phyloP scores from a whole-genome alignment of 176 grass and related monocot genomes.

The Lolium rigidum region DNA sequence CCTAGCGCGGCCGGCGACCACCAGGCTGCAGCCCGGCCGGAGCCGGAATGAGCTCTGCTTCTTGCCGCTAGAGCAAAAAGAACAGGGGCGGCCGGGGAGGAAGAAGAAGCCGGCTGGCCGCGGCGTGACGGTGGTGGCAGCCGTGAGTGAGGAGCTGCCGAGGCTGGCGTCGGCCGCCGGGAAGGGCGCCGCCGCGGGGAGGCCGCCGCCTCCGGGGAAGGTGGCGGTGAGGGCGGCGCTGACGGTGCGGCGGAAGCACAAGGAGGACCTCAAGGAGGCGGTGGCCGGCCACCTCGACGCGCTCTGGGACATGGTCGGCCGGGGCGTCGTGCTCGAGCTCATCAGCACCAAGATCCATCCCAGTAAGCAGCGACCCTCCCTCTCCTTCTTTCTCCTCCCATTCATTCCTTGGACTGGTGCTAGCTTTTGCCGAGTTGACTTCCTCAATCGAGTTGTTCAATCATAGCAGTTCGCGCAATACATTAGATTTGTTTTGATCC shows the following conservation, averaged over 20 bases:
- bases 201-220: slow-evolving; percentile 36
- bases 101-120: background rate
- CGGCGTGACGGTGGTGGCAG: slow-evolving; percentile 51
- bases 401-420: background rate
- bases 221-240: slow-evolving; percentile 74
- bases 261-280: slow-evolving; percentile 94
- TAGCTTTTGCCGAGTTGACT: slow-evolving; percentile 25
- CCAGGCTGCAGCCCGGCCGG: background rate
- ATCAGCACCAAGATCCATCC: slow-evolving; percentile 89
- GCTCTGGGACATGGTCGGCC: slow-evolving; percentile 85
- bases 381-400: background rate
- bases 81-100: background rate
- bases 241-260: slow-evolving; percentile 90
- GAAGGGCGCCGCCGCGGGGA: slow-evolving; percentile 1
- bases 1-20: background rate
- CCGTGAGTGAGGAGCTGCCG: slow-evolving; percentile 82
- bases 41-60: slow-evolving; percentile 53
- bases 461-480: background rate
- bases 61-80: background rate
- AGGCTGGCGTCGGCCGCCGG: slow-evolving; percentile 40
- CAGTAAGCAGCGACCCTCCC: slow-evolving; percentile 51
- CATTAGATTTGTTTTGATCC: background rate
- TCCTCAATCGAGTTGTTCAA: background rate
- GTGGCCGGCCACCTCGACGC: slow-evolving; percentile 83
- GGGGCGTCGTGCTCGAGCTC: slow-evolving; percentile 85